A percentile compares a stretch with the other conserved stretches of the same genome.
These are phyloP conservation scores for Penicillium cosmopolitanum DNA, from an alignment of 495 filamentous ascomycete genomes.

Conservation along the genomic window DNA sequence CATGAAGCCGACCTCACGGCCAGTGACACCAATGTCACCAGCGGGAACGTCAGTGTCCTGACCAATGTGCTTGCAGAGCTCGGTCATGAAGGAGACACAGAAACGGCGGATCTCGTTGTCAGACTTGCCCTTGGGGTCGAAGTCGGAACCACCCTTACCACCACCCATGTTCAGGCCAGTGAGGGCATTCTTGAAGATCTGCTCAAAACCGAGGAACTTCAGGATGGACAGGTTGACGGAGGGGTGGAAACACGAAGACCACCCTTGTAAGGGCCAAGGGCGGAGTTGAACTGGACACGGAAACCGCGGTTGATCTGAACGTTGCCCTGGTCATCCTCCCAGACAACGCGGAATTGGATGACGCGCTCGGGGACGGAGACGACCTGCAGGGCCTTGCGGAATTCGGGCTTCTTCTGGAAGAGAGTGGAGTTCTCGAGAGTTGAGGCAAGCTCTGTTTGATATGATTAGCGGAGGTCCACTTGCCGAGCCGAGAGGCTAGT, in stretches of 20 bases:
- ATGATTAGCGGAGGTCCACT: conserved; percentile 33
- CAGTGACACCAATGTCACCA: conserved; percentile 90
- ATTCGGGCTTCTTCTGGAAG: conserved; percentile 92
- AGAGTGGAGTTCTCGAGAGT: conserved; percentile 92
- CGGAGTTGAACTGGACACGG: conserved; percentile 99
- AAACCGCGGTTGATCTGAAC: conserved; percentile 95
- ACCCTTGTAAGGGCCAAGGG: conserved; percentile 97
- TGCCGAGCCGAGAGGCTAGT: conserved; percentile 26
- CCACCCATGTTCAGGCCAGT: conserved; percentile 97
- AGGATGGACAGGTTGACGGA: conserved; percentile 96
- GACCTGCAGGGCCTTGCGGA: conserved; percentile 85
- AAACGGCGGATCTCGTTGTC: conserved; percentile 98
- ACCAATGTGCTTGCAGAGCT: conserved; percentile 93
- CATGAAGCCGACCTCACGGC: conserved; percentile 92
- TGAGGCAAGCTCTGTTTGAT: conserved; percentile 76
- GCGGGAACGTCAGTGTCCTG: conserved; percentile 92
- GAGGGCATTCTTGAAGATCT: conserved; percentile 99
- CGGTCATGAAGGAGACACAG: conserved; percentile 94
- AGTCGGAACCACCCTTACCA: conserved; percentile 98
- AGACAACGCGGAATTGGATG: conserved; percentile 96
- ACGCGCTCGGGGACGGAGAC: conserved; percentile 92
- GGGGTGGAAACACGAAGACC: conserved; percentile 94
- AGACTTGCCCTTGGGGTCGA: conserved; percentile 98
- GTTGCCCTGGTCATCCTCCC: conserved; percentile 89
- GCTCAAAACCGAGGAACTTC: conserved; percentile 99